These are phyloP conservation scores for Rhodotorula graminis DNA, from an alignment of 768 basidiomycete genomes.

Conservation along the genomic window DNA sequence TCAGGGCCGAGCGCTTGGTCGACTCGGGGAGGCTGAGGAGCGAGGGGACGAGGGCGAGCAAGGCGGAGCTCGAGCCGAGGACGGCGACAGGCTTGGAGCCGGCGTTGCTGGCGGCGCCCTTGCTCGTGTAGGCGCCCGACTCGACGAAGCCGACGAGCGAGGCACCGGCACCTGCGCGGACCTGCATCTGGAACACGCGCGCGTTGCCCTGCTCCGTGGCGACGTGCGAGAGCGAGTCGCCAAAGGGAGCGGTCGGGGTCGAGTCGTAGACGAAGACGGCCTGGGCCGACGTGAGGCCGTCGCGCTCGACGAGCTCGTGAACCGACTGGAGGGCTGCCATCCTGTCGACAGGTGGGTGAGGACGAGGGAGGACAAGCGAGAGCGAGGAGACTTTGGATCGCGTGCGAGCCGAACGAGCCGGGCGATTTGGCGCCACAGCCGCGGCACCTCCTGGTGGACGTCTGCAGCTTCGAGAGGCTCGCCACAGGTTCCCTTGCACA, in stretches of 20 bases:
- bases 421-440: no score
- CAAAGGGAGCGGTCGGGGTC: conserved; percentile 29
- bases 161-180: conserved; percentile 76
- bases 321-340: conserved; percentile 24
- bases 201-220: conserved; percentile 5
- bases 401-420: no score
- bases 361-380: background rate
- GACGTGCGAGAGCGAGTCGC: conserved; percentile 3
- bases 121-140: conserved; percentile 66
- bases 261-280: conserved; percentile 38
- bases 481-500: no score
- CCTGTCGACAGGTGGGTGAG: no score
- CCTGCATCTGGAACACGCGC: conserved; percentile 65
- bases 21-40: conserved; percentile 67
- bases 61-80: conserved; percentile 70
- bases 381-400: no score
- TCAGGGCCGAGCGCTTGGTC: conserved; percentile 60
- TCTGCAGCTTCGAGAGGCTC: no score
- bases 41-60: conserved; percentile 75
- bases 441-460: no score
- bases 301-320: conserved; percentile 31
- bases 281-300: conserved; percentile 5
- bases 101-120: conserved; percentile 52
- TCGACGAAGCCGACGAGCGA: conserved; percentile 59
- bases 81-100: conserved; percentile 45